Evolutionary conservation across 768 basidiomycete species (phyloP).

Genomic region (Amanita jacksonii): DNA sequence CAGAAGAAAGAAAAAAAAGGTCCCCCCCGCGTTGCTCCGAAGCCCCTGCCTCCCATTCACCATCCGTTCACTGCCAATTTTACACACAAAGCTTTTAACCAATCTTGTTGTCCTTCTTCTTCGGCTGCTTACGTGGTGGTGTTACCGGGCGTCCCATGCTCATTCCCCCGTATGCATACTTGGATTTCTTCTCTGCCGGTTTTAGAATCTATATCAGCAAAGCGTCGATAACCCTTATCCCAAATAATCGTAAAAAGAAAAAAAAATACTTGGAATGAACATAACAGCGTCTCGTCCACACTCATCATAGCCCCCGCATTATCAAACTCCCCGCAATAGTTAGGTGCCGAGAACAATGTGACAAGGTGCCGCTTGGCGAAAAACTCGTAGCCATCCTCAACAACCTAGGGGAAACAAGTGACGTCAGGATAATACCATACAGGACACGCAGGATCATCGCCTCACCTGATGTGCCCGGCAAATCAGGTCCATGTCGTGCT

Average conservation of each 20-base stretch:
- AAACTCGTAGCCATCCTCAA: constrained; percentile 98
- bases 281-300: constrained; percentile 93
- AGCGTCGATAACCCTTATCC: constrained; percentile 5
- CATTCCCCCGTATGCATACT: constrained; percentile 83
- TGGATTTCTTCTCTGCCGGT: constrained; percentile 97
- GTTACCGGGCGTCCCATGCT: constrained; percentile 86
- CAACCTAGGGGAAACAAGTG: constrained; percentile 60
- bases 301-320: constrained; percentile 99
- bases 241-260: not conserved
- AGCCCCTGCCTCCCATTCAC: not conserved
- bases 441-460: constrained; percentile 10
- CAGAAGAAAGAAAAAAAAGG: not conserved
- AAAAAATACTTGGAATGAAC: constrained; percentile 99
- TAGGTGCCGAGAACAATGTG: constrained; percentile 94
- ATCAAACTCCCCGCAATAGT: constrained; percentile 95
- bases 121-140: constrained; percentile 96
- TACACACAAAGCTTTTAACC: constrained; percentile 18
- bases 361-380: constrained; percentile 97
- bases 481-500: constrained; percentile 99
- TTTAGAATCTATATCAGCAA: constrained; percentile 94
- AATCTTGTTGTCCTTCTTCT: constrained; percentile 75
- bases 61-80: constrained; percentile 1
- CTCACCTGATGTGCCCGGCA: constrained; percentile 95
- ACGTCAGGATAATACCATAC: not conserved
- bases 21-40: not conserved